Base-by-base conservation (phyloP, 257 asterid species). In the Lantana camara region DNA sequence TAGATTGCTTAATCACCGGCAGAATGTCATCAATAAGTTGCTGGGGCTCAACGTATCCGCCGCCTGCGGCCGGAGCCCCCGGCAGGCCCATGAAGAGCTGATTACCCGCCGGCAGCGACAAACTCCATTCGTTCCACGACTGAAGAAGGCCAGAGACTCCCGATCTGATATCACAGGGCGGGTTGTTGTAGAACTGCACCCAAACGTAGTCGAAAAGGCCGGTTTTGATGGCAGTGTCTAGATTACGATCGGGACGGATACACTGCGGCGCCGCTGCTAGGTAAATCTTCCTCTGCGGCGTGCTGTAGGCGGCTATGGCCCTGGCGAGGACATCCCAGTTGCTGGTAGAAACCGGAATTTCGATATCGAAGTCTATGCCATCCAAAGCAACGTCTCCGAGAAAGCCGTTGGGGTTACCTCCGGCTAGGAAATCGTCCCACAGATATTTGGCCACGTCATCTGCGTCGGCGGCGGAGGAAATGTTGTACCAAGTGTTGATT, bases 141-240 rank as follows among this genome's bases (percentile, higher is more conserved):
- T 4, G n/a, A 1, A 48, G 0, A 20, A 48, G 7, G 22, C 15
- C 20, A 22, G 32, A 44, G 3, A 69, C 73, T 1, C 77, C 64
- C 5, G 41, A 37, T 2, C 77, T 30, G 13, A 62, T 75, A 7
- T 88, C 82, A 21, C 91, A 85, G 0, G 12, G 50, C 0, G 23
- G 59, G 7, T 81, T 88, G 68, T 88, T 81, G 75, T 85, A 88
- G 29, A 88, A 85, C 60, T 88, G 89, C 17, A 85, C 65, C 96
- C 94, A 85, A 1, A 88, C 80, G 21, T 69, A 83, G 73, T 85
- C 86, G 54, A 85, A 88, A 5, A 81, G 74, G 9, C 89, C 93
- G 0, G 85, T 67, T 13, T 9, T 19, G 10, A 82, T 72, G 4
- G 93, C 89, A 1, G 75, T 2, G 19, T 60, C 66, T 13, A 80